phyloP scores from a whole-genome alignment of 495 filamentous ascomycete species.

The Trichoderma parareesei region DNA sequence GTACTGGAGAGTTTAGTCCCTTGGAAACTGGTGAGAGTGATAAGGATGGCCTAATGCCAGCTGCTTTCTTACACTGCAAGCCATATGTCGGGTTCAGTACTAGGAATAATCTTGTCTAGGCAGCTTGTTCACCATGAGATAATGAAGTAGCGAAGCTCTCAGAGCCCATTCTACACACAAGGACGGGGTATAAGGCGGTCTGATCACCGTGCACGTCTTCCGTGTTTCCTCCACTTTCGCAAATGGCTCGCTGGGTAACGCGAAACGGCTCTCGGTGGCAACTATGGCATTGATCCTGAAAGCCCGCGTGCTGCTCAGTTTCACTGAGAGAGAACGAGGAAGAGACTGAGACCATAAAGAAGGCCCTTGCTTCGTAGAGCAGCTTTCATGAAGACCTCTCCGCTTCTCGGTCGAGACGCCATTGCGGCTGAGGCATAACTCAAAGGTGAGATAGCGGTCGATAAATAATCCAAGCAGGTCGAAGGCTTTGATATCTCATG shows the following conservation, averaged over 20 bases:
- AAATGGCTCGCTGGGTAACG: conserved; percentile 22
- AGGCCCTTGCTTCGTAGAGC: neutral
- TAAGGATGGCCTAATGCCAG: conserved; percentile 21
- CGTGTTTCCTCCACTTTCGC: conserved; percentile 25
- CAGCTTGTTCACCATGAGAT: conserved; percentile 11
- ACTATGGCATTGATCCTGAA: conserved; percentile 18
- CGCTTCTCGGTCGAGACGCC: neutral
- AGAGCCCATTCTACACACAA: conserved; percentile 24
- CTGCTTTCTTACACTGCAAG: conserved; percentile 27
- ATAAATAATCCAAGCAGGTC: neutral
- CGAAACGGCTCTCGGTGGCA: conserved; percentile 11
- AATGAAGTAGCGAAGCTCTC: conserved; percentile 18
- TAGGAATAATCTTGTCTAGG: conserved; percentile 15
- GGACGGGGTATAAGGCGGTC: conserved; percentile 10
- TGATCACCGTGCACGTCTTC: conserved; percentile 8
- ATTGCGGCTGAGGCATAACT: neutral
- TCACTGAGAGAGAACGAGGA: neutral
- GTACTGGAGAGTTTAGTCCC: conserved; percentile 19
- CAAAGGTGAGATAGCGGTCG: neutral
- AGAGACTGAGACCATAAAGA: neutral
- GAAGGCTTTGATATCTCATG: neutral
- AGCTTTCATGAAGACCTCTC: neutral
- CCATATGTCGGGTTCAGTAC: conserved; percentile 29
- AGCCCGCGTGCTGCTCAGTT: neutral
- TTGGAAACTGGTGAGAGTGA: conserved; percentile 15